Evolutionary conservation across 768 basidiomycete species (phyloP), one percentile per base, ranked within the genome.

Genomic region (Phanerochaete carnosa): DNA sequence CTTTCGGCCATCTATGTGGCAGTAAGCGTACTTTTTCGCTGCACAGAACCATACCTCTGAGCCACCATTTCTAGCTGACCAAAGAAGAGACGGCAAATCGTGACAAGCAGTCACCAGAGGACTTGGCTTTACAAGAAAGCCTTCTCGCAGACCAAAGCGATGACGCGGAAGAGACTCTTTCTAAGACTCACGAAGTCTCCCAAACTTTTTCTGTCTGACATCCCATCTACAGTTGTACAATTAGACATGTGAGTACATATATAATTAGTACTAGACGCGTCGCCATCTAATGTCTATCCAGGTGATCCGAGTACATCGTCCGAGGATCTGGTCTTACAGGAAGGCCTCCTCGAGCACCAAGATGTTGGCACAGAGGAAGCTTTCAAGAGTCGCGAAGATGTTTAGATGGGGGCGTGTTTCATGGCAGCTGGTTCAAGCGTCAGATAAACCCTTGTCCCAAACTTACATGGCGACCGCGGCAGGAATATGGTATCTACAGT

Each of bases 1-100:
- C 64, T 74, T 1, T 80, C 83, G 11, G 89, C 89, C 0, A 62
- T 86, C 26, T 90, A 83, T 68, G 82, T 88, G 32, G 88, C 83
- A 11, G 88, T 91, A 72, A 62, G 83, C 71, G 49, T 54, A 33
- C 37, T 32, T 51, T 43, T 35, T 43, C 26, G 16, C 19, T 4
- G 19, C 11, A 9, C 19, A n/a, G n/a, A 19, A 43, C 22, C 12
- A 15, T 15, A 25, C 16, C 23, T 12, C 19, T 45, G 30, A 26
- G 13, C n/a, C 11, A 11, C 30, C 39, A 25, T 19, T 23, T n/a
- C 11, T 59, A 70, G 71, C 47, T 70, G n/a, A 68, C 63, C 30
- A 70, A 70, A 49, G 61, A 65, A 23, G 66, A 60, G 23, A 22
- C 62, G 1, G 37, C 19, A n/a, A 13, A 53, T 13, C 22, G 59